Evolutionary conservation across 352 stramenopile genomes (phyloP), one percentile per base, ranked within the genome.

Genomic region (Globisporangium lucens): DNA sequence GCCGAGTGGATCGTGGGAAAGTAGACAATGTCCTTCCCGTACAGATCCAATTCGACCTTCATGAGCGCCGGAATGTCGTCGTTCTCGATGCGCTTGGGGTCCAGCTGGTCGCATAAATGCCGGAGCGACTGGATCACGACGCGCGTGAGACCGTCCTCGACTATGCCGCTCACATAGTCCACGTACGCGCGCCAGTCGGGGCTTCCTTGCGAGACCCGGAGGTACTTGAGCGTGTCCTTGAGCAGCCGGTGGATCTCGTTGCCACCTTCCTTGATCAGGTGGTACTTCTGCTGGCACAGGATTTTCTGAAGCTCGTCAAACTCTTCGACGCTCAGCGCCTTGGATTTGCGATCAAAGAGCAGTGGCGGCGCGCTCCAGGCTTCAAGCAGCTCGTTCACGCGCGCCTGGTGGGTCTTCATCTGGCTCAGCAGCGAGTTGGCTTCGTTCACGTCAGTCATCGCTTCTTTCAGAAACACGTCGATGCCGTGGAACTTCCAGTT

Each of bases 401-500:
- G 79, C 6, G 79, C 74, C 65, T 98, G 89, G 59, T 97, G 93
- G 4, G 77, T 76, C 68, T 98, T 97, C 71, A 98, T 79, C 52
- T 94, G 87, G 10, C 76, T 85, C n/a, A 98, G 55, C 12, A 97
- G 79, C 0, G 82, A 72, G 58, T 91, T 95, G 0, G 94, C 87
- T 60, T 97, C 89, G 53, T 96, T 95, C 36, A 98, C 91, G 38
- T 97, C 81, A 0, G 83, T 79, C 80, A 97, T 92, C 20, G 86
- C 87, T 53, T 97, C 90, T 57, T 94, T 97, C 36, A 97, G 67
- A 46, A 98, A 98, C 4, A 93, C 76, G 52, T 98, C 91, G 58
- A 98, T 98, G 22, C 91, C 91, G 38, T 96, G 91, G 5, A 82
- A 96, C 55, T 98, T 97, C 94, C 94, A 98, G 65, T 98, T 98